phyloP scores from a whole-genome alignment of 1,139 yeast genomes.

The Kodamaea fungicola region DNA sequence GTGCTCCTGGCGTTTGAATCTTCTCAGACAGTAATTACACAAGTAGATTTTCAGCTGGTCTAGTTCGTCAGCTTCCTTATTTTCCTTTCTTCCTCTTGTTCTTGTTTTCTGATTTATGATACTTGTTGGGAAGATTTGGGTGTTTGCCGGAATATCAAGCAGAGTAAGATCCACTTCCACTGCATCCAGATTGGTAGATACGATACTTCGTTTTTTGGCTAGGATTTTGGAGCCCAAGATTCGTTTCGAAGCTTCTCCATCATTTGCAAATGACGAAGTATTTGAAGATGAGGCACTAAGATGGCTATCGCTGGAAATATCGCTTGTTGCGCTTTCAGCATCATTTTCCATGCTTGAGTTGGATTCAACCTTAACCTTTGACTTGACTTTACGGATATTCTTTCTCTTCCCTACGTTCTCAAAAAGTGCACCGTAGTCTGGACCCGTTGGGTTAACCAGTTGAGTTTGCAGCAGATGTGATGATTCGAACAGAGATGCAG shows the following conservation, averaged over 20 bases:
- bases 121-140: constrained; percentile 36
- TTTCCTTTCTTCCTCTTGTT: constrained; percentile 46
- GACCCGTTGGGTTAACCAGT: constrained; percentile 11
- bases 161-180: constrained; percentile 42
- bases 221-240: constrained; percentile 38
- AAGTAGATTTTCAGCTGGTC: constrained; percentile 41
- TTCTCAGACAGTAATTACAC: constrained; percentile 52
- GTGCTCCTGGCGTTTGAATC: constrained; percentile 78
- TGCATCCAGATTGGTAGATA: constrained; percentile 13
- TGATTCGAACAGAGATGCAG: not conserved
- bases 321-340: constrained; percentile 2
- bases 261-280: constrained; percentile 20
- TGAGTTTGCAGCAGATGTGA: not conserved
- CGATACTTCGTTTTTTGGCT: constrained; percentile 17
- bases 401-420: constrained; percentile 45
- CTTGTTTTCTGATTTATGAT: constrained; percentile 34
- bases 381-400: constrained; percentile 22
- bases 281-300: constrained; percentile 8
- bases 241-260: constrained; percentile 31
- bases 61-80: constrained; percentile 43
- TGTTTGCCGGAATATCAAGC: constrained; percentile 40
- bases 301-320: constrained; percentile 3
- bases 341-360: constrained; percentile 5
- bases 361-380: constrained; percentile 6
- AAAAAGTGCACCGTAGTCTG: constrained; percentile 46